phyloP scores from a whole-genome alignment of 345 rosid species.

The Linum usitatissimum region DNA sequence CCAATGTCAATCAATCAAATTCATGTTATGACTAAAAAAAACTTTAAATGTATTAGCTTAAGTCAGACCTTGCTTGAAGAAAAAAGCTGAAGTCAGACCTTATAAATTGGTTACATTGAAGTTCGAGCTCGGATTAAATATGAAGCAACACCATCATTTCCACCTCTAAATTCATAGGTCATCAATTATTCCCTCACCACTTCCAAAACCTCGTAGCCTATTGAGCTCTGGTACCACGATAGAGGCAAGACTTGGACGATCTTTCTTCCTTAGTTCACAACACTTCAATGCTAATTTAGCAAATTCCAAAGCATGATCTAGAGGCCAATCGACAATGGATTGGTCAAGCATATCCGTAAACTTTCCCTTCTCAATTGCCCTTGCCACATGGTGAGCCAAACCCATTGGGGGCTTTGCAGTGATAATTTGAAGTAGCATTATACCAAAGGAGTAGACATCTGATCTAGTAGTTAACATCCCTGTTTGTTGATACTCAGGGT shows the following conservation, averaged over 20 bases:
- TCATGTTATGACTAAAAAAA: no score
- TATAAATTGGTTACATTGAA: no score
- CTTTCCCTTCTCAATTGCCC: constrained; percentile 55
- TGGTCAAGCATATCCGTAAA: constrained; percentile 59
- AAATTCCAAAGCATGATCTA: constrained; percentile 49
- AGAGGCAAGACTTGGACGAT: constrained; percentile 69
- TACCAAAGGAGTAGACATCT: constrained; percentile 68
- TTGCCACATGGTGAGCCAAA: constrained; percentile 58
- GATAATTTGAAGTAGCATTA: constrained; percentile 73
- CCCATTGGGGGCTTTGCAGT: constrained; percentile 86
- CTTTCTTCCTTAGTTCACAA: constrained; percentile 69
- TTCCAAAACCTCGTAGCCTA: constrained; percentile 41
- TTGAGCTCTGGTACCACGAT: constrained; percentile 62
- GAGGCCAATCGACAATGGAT: constrained; percentile 55
- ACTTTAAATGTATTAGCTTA: no score
- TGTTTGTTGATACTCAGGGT: constrained; percentile 86
- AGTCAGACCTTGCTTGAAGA: no score
- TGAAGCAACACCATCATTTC: no score
- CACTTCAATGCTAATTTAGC: constrained; percentile 56
- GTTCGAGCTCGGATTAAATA: no score
- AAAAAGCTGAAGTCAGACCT: no score
- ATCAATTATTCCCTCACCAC: not conserved
- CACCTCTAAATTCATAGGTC: not conserved
- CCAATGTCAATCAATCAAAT: no score
- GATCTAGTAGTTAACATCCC: constrained; percentile 78